Base-by-base conservation (phyloP, 345 rosid species). In the Raphanus raphanistrum region DNA sequence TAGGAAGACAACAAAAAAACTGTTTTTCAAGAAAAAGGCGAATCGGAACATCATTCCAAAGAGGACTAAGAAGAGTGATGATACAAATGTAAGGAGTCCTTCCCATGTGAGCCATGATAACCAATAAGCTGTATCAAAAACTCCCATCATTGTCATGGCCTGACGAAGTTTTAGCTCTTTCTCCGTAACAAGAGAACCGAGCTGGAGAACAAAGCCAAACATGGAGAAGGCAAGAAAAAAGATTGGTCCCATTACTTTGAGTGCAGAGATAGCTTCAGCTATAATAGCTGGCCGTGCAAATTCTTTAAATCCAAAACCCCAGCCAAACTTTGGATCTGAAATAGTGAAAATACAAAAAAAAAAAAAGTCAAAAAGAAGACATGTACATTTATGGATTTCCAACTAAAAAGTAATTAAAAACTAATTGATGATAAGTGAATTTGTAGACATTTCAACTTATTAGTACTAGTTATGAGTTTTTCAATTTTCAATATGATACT, bases 81-180 rank as follows among this genome's bases (percentile, higher is more conserved):
- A 94, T 66, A 94, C 58, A 48, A 88, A 62, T 8, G 88, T 74
- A 58, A 90, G 83, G 57, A 86, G 66, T 73, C 90, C 98, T 78
- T 92, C 99, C 94, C 98, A 94, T 58, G 78, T 64, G 66, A 94
- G 88, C 97, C 97, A 94, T 33, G 98, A 94, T 21, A 88, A 79
- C 98, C 98, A 92, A 61, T 89, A 90, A 41, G 97, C 91, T 41
- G 97, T 81, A 68, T 94, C 98, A 50, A 76, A 91, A 70, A 92
- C 94, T 55, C 98, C 98, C 89, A 88, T 89, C 86, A 88, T 82
- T 45, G 85, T 88, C 95, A 94, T 90, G 57, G 91, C 91, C 97
- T 93, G 94, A 3, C 98, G 95, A 82, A 94, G 98, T 83, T 88
- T 92, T 57, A 94, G 92, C 89, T 94, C 98, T 81, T 88, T 94